Conservation (phyloP, 164 flowering plant genomes). For the Vitis rupestris region DNA sequence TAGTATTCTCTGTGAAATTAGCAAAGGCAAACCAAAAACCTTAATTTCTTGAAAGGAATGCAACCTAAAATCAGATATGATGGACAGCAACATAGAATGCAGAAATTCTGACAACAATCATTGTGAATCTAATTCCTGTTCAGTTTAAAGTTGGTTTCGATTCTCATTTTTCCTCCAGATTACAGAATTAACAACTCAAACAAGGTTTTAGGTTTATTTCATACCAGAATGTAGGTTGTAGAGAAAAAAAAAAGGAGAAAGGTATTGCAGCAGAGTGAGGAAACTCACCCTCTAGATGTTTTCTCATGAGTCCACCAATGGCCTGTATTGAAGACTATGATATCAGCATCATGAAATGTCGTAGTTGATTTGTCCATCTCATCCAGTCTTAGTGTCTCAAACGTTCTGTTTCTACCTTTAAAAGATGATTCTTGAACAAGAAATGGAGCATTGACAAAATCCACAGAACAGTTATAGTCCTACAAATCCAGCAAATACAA, state of each 20-base stretch:
- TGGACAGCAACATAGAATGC: neutral
- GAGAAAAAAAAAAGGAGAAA: neutral
- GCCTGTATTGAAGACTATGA: conserved; percentile 80
- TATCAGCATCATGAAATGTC: conserved; percentile 65
- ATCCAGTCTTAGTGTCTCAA: conserved; percentile 77
- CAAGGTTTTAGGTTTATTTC: neutral
- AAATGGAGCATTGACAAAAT: conserved; percentile 72
- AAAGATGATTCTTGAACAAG: conserved; percentile 57
- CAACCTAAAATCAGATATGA: neutral
- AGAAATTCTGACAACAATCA: neutral
- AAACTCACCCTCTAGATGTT: conserved; percentile 73
- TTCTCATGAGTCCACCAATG: conserved; percentile 99
- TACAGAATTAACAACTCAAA: neutral
- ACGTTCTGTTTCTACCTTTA: conserved; percentile 39
- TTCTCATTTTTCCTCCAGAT: neutral
- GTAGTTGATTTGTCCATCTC: conserved; percentile 62
- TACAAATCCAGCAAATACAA: conserved; percentile 23
- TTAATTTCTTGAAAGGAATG: neutral
- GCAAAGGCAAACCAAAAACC: neutral
- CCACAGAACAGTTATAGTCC: conserved; percentile 79
- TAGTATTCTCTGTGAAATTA: conserved; percentile 59
- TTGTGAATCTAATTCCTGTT: neutral
- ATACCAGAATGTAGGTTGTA: neutral
- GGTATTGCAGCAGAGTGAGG: neutral
- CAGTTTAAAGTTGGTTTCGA: neutral